Percentiles rank a stretch among this genome's conserved stretches.
Evolutionary conservation across 164 flowering plant genomes (phyloP).

Genomic region (Protea cynaroides): DNA sequence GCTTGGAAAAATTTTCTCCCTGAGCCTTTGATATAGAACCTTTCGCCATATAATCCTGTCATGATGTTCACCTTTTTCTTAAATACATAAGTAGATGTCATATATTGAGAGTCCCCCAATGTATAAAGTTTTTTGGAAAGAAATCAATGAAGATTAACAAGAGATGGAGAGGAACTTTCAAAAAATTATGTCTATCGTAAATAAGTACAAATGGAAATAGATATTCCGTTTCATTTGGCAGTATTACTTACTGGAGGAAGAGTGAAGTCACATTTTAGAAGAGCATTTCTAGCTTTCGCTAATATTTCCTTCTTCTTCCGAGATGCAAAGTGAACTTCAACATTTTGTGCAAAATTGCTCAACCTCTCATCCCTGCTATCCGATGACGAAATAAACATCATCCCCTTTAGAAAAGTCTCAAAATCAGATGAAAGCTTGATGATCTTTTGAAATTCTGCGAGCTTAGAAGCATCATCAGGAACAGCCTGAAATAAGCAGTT

Average conservation of each 20-base stretch:
- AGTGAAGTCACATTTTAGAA: constrained; percentile 61
- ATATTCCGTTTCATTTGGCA: too few relatives aligned
- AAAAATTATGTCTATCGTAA: constrained; percentile 5
- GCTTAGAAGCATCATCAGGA: constrained; percentile 86
- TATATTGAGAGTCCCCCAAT: too few relatives aligned
- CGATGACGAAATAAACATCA: constrained; percentile 63
- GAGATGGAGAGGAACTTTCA: neutral
- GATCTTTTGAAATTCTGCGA: constrained; percentile 72
- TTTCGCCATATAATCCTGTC: constrained; percentile 34
- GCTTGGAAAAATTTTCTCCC: constrained; percentile 23
- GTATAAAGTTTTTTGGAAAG: too few relatives aligned
- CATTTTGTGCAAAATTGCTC: constrained; percentile 73
- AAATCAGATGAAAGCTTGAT: constrained; percentile 54
- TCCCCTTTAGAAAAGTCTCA: constrained; percentile 58
- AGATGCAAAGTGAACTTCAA: constrained; percentile 91
- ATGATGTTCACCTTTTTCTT: constrained; percentile 2
- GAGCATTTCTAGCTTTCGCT: constrained; percentile 70
- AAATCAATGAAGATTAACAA: too few relatives aligned
- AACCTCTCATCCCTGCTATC: constrained; percentile 57
- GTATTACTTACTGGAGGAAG: constrained; percentile 55
- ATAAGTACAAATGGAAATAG: constrained; percentile 3
- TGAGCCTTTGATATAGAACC: constrained; percentile 15
- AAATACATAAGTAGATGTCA: too few relatives aligned
- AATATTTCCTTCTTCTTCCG: constrained; percentile 78
- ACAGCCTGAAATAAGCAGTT: constrained; percentile 53